Percentiles rank a stretch among this genome's conserved stretches.
Conservation (phyloP, 2,329 filamentous ascomycete species). For the Penicillium italicum region DNA sequence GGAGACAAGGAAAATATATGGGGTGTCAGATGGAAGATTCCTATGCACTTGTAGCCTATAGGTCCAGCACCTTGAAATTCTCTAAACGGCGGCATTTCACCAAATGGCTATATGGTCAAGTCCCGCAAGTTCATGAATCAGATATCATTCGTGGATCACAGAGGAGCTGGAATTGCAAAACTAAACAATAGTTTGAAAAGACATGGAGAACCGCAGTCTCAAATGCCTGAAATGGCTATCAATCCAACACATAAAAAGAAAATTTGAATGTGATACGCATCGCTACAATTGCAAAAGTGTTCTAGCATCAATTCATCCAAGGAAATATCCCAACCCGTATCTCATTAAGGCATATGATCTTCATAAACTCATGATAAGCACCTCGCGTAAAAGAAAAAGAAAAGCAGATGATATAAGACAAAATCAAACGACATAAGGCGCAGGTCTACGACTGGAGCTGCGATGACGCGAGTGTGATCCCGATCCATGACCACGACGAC, state of each 20-base stretch:
- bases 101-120: no score
- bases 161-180: neutral
- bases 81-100: no score
- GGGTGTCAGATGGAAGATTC: no score
- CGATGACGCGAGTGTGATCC: conserved; percentile 28
- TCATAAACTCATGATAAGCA: conserved; percentile 12
- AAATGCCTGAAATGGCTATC: neutral
- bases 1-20: neutral
- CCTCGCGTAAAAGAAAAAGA: neutral
- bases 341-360: conserved; percentile 17
- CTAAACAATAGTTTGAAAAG: neutral
- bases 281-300: neutral
- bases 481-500: conserved; percentile 32
- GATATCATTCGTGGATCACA: neutral
- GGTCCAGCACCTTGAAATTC: no score
- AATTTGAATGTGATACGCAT: neutral
- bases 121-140: no score
- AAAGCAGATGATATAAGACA: neutral
- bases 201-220: neutral
- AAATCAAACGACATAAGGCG: conserved; percentile 31
- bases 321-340: conserved; percentile 3
- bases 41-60: no score
- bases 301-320: neutral
- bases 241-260: neutral
- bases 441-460: conserved; percentile 26